Percentiles rank a stretch among this genome's conserved stretches.
Conservation (phyloP, 2,329 filamentous ascomycete genomes). For the Fusarium sp. region DNA sequence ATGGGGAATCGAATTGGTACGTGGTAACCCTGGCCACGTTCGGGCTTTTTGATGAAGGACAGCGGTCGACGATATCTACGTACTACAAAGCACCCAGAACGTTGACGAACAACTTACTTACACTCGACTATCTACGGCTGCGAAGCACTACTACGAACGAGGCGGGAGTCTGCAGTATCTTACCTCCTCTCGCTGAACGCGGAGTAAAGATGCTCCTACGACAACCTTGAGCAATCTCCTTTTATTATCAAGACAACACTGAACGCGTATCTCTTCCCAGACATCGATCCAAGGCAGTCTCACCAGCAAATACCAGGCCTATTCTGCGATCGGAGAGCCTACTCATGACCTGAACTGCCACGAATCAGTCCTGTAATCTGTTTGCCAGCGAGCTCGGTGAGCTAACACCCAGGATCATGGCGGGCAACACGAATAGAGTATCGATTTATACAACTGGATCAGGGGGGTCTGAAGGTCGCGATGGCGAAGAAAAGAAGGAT, state of each 20-base stretch:
- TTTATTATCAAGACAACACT: conserved; percentile 37
- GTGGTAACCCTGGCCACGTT: conserved; percentile 44
- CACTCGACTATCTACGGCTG: conserved; percentile 6
- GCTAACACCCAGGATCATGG: conserved; percentile 55
- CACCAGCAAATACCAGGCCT: conserved; percentile 9
- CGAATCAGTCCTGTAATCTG: conserved; percentile 12
- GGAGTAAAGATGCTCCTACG: conserved; percentile 48
- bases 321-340: conserved; percentile 1
- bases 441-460: conserved; percentile 71
- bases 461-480: conserved; percentile 67
- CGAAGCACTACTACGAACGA: conserved; percentile 26
- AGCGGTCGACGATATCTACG: conserved; percentile 40
- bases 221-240: conserved; percentile 41
- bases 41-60: conserved; percentile 44
- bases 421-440: conserved; percentile 66
- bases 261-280: conserved; percentile 36
- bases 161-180: conserved; percentile 2
- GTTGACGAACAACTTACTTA: conserved; percentile 18
- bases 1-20: conserved; percentile 34
- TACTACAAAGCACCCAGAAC: conserved; percentile 17
- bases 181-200: conserved; percentile 16
- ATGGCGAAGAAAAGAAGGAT: conserved; percentile 83
- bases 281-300: conserved; percentile 4
- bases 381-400: conserved; percentile 30
- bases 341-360: conserved; percentile 30